These are phyloP conservation scores for Nothophaeocryptopus gaeumannii DNA, from an alignment of 2,329 filamentous ascomycete genomes.

Conservation along the genomic window DNA sequence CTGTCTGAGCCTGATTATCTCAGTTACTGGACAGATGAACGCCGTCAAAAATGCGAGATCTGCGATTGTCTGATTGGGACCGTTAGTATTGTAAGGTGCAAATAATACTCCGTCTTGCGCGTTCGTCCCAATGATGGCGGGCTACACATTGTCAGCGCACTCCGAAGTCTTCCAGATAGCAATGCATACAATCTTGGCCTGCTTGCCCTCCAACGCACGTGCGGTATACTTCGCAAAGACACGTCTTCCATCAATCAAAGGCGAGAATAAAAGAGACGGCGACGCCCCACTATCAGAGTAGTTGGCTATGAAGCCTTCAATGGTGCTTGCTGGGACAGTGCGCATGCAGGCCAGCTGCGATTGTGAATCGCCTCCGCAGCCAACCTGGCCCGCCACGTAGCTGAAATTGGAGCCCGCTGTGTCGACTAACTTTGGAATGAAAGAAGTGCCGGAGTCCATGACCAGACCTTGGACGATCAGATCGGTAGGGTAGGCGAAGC, in stretches of 20 bases:
- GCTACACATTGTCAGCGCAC: constrained; percentile 9
- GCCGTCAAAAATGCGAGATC: constrained; percentile 13
- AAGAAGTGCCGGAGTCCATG: constrained; percentile 39
- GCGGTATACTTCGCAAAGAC: constrained; percentile 31
- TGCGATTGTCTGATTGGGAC: constrained; percentile 24
- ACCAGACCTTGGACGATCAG: constrained; percentile 41
- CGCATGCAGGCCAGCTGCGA: constrained; percentile 19
- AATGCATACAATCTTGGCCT: constrained; percentile 34
- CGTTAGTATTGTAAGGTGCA: constrained; percentile 34
- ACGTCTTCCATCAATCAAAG: constrained; percentile 26
- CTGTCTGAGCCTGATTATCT: constrained; percentile 31
- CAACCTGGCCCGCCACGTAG: constrained; percentile 24
- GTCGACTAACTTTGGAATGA: constrained; percentile 20
- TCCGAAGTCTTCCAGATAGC: background rate
- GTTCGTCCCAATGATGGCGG: constrained; percentile 40
- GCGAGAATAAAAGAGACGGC: constrained; percentile 31
- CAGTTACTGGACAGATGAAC: constrained; percentile 33
- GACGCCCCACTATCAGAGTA: constrained; percentile 13
- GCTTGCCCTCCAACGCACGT: constrained; percentile 28
- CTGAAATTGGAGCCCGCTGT: constrained; percentile 19
- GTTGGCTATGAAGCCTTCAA: constrained; percentile 19
- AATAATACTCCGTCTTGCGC: constrained; percentile 38
- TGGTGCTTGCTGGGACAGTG: constrained; percentile 10
- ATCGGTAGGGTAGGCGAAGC: constrained; percentile 36
- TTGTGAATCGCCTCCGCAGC: constrained; percentile 36